A percentile compares a stretch with the other conserved stretches of the same genome.
phyloP scores from a whole-genome alignment of 2,329 filamentous ascomycete genomes.

The Aspergillus sp. region DNA sequence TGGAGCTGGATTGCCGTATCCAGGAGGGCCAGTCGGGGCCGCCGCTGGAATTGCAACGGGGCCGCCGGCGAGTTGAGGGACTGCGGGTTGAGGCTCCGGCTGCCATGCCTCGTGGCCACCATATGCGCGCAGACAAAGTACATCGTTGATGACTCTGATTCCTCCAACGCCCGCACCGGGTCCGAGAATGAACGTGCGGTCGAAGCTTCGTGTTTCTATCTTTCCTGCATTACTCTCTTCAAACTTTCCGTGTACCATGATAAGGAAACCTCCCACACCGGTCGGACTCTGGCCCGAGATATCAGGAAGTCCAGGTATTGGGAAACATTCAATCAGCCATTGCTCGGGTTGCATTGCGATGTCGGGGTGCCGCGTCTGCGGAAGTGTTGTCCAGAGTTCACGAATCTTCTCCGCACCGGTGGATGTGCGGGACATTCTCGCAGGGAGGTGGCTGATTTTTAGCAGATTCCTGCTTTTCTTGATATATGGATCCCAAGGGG shows the following conservation, averaged over 20 bases:
- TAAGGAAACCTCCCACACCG: slow-evolving; percentile 77
- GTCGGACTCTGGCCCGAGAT: slow-evolving; percentile 63
- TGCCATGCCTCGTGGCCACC: slow-evolving; percentile 60
- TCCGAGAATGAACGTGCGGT: slow-evolving; percentile 77
- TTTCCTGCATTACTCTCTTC: slow-evolving; percentile 69
- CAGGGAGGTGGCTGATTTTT: slow-evolving; percentile 65
- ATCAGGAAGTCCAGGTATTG: slow-evolving; percentile 72
- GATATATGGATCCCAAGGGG: slow-evolving; percentile 72
- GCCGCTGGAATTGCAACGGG: slow-evolving; percentile 24
- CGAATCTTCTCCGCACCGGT: slow-evolving; percentile 68
- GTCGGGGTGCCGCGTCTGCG: slow-evolving; percentile 74
- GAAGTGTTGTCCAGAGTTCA: slow-evolving; percentile 71
- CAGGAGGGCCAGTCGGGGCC: slow-evolving; percentile 38
- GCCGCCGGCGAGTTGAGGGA: slow-evolving; percentile 33
- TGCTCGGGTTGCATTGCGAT: slow-evolving; percentile 69
- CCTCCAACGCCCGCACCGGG: slow-evolving; percentile 69
- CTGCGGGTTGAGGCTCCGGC: slow-evolving; percentile 40
- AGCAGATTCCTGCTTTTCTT: slow-evolving; percentile 77
- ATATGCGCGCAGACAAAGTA: slow-evolving; percentile 73
- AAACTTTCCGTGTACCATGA: slow-evolving; percentile 83
- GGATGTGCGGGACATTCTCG: slow-evolving; percentile 68
- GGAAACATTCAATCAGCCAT: slow-evolving; percentile 82
- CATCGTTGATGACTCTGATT: slow-evolving; percentile 78
- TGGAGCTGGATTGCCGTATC: slow-evolving; percentile 46
- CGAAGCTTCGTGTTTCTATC: slow-evolving; percentile 73